Percentiles rank a stretch among this genome's conserved stretches.
Evolutionary conservation across 805 yeast species (phyloP).

Genomic region (Candida broadrunensis): DNA sequence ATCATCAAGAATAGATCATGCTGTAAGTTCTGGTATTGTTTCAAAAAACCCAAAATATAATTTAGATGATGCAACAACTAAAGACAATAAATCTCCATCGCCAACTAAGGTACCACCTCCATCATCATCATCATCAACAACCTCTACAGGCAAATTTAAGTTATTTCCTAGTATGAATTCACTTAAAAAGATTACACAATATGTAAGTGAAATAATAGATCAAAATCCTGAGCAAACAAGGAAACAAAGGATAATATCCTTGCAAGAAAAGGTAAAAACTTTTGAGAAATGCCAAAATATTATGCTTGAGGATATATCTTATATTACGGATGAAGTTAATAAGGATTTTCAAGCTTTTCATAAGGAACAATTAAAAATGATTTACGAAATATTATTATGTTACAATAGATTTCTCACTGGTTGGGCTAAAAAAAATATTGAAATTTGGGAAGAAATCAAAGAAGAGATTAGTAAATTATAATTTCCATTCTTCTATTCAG

Average conservation of each 20-base stretch:
- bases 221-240: conserved; percentile 65
- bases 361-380: conserved; percentile 45
- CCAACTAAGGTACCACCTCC: neutral
- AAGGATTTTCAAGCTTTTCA: conserved; percentile 51
- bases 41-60: conserved; percentile 19
- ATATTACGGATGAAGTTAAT: conserved; percentile 41
- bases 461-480: conserved; percentile 31
- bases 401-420: conserved; percentile 55
- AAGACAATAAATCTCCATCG: neutral
- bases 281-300: conserved; percentile 50
- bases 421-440: conserved; percentile 68
- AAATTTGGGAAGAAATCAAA: conserved; percentile 64
- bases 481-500: neutral
- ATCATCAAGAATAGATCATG: conserved; percentile 21
- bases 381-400: conserved; percentile 48
- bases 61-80: conserved; percentile 9
- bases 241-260: conserved; percentile 47
- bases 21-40: conserved; percentile 16
- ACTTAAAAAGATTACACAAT: conserved; percentile 47
- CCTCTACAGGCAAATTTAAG: conserved; percentile 37
- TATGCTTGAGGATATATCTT: conserved; percentile 40
- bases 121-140: conserved; percentile 12
- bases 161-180: conserved; percentile 45
- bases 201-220: conserved; percentile 56
- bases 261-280: conserved; percentile 49